Base-by-base conservation (phyloP, 2,329 filamentous ascomycete species). In the Colletotrichum lupini region DNA sequence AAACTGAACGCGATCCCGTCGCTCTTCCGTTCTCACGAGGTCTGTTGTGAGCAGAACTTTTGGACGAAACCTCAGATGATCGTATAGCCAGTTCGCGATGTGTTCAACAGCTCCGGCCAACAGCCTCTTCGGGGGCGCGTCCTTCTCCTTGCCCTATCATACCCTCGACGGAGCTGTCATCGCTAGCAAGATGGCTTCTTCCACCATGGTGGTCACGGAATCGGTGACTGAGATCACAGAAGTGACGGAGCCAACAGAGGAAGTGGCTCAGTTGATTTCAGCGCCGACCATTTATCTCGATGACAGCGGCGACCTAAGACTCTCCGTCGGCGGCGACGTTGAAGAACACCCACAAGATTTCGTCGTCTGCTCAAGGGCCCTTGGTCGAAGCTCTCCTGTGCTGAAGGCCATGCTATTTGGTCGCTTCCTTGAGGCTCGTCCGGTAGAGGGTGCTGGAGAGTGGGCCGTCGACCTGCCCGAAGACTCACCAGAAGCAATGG, bases 401-500 rank as follows among this genome's bases (percentile, higher is more conserved):
- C 77, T 75, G 66, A 79, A 77, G 60, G 64, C 22, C 1, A 74
- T 80, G 57, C 73, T 80, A 8, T 77, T 76, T 9, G 78, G 78
- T 8, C 74, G 71, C 5, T 79, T 78, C 30, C 69, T 72, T 1
- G 77, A 80, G 63, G 76, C 77, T 1, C 74, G 72, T n/a, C 73
- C 68, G 9, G 55, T 63, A 0, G 67, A 61, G 19, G 64, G 52
- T 6, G 63, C 57, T 5, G 58, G 67, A 1, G 74, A 79, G 12
- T 80, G 78, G 79, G 53, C 57, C 6, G 72, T 79, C 5, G 62
- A 72, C 8, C 75, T 82, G 26, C 80, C 80, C 11, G 80, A 80
- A n/a, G 81, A 82, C 59, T 69, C 79, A 9, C 76, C 80, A 5
- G 74, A 73, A 37, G 76, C 79, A 0, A 77, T 81, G 75, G 60